phyloP scores from a whole-genome alignment of 805 yeast genomes.

The Groenewaldozyma tartarivorans region DNA sequence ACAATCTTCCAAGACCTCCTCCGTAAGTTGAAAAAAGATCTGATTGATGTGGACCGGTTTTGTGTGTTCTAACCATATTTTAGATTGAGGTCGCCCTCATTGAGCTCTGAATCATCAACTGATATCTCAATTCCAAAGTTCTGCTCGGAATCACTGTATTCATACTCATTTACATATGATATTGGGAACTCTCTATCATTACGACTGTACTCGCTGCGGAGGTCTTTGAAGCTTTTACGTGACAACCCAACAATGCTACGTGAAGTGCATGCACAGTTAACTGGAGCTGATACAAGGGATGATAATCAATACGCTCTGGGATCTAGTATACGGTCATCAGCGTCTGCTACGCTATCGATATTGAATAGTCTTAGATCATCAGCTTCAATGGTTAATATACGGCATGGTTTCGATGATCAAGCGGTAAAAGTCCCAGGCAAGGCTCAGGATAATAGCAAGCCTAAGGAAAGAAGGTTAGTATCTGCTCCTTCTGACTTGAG shows the following conservation, averaged over 20 bases:
- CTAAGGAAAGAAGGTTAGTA: too few relatives aligned
- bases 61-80: not conserved
- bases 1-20: not conserved
- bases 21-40: not conserved
- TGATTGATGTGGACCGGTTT: too few relatives aligned
- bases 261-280: constrained; percentile 5
- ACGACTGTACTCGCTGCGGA: constrained; percentile 60
- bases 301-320: constrained; percentile 2
- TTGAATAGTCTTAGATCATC: constrained; percentile 14
- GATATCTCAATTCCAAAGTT: constrained; percentile 45
- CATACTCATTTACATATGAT: constrained; percentile 74
- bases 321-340: constrained; percentile 22
- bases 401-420: not conserved
- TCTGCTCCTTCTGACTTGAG: constrained; percentile 3
- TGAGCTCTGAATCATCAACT: not conserved
- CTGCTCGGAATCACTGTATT: constrained; percentile 73
- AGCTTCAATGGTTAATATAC: not conserved
- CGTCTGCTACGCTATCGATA: constrained; percentile 18
- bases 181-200: constrained; percentile 75
- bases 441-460: not conserved
- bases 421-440: not conserved
- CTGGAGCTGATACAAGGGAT: not conserved
- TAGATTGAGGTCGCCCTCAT: not conserved
- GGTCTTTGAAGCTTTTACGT: constrained; percentile 65
- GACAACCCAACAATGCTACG: constrained; percentile 40